Evolutionary conservation across 2,329 filamentous ascomycete species (phyloP).

Genomic region (Arthrobotrys musiformis): DNA sequence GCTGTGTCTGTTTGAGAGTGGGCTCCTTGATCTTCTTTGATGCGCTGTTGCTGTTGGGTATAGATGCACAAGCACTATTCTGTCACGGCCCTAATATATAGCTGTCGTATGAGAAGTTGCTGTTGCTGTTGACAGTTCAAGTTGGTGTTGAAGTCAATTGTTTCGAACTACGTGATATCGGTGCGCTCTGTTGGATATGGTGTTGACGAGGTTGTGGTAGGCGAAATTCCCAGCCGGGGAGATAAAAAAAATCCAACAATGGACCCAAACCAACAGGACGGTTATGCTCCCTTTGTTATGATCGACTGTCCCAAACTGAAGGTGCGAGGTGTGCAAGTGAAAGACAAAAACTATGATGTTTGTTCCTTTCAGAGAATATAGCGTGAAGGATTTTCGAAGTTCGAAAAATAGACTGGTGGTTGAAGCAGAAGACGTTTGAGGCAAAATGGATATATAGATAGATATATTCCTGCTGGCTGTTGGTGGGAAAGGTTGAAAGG

Average conservation of each 20-base stretch:
- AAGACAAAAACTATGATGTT: background rate
- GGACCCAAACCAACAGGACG: constrained; percentile 36
- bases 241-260: constrained; percentile 54
- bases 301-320: constrained; percentile 18
- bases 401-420: constrained; percentile 14
- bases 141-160: constrained; percentile 34
- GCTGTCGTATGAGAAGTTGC: constrained; percentile 2
- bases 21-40: constrained; percentile 35
- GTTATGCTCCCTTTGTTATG: constrained; percentile 32
- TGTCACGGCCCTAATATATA: constrained; percentile 9
- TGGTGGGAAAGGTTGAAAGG: background rate
- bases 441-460: no score
- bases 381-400: constrained; percentile 2
- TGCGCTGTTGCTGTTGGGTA: constrained; percentile 24
- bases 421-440: background rate
- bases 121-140: constrained; percentile 40
- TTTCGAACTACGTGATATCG: constrained; percentile 45
- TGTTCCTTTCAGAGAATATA: constrained; percentile 14
- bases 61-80: constrained; percentile 9
- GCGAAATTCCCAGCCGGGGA: constrained; percentile 41
- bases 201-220: constrained; percentile 32
- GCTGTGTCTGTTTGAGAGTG: constrained; percentile 50
- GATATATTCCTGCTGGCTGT: background rate
- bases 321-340: background rate
- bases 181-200: constrained; percentile 38